These are phyloP conservation scores for Fusarium proliferatum DNA, from an alignment of 2,329 filamentous ascomycete genomes.

Conservation along the genomic window DNA sequence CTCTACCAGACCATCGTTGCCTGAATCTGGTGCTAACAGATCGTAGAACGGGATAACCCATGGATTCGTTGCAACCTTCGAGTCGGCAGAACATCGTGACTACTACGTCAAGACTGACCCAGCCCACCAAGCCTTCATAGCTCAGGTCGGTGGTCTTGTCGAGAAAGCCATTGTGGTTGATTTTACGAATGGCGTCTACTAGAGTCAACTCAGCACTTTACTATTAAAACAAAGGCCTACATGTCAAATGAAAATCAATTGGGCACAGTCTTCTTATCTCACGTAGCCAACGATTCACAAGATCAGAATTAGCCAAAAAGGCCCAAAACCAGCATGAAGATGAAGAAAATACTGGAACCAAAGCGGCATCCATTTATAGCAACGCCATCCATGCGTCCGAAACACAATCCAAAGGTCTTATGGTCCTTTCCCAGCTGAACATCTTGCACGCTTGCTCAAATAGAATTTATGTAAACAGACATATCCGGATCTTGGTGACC, in stretches of 20 bases:
- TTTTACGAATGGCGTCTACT: conserved; percentile 62
- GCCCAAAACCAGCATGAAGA: not conserved
- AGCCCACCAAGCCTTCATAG: conserved; percentile 69
- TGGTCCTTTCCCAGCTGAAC: rapidly evolving
- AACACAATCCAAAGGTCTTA: rapidly evolving
- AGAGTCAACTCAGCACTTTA: not conserved
- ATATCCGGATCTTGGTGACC: not conserved
- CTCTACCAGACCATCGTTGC: rapidly evolving
- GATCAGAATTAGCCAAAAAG: too few relatives aligned
- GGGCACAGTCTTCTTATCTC: not conserved
- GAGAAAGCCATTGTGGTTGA: conserved; percentile 69
- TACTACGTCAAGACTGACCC: conserved; percentile 77
- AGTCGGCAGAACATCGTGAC: conserved; percentile 69
- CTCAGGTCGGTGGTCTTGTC: conserved; percentile 59
- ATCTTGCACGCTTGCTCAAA: too few relatives aligned
- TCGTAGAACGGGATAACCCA: conserved; percentile 72
- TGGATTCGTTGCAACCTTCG: conserved; percentile 76
- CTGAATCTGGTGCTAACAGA: not conserved
- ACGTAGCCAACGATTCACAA: not conserved
- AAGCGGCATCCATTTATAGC: not conserved
- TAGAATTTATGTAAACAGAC: rapidly evolving
- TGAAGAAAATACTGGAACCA: not conserved
- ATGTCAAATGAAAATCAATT: not conserved
- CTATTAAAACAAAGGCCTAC: not conserved
- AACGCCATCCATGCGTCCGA: not conserved